Percentiles rank a stretch among this genome's conserved stretches.
Conservation (phyloP, 164 flowering plant species). For the Dillenia suffruticosa region DNA sequence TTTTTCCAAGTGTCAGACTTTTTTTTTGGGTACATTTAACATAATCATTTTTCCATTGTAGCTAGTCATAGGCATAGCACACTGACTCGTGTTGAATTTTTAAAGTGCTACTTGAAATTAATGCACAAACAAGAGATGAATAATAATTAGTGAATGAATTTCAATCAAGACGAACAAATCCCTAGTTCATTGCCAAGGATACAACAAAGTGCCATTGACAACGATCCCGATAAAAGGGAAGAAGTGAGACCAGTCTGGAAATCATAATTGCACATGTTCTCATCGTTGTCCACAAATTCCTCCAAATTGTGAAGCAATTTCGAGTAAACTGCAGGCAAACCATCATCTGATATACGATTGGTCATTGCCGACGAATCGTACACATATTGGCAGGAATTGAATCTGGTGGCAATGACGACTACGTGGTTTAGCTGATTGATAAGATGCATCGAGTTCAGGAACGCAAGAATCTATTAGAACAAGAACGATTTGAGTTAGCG, state of each 20-base stretch:
- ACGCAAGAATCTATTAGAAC: conserved; percentile 61
- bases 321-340: conserved; percentile 45
- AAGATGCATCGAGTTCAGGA: conserved; percentile 68
- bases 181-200: conserved; percentile 40
- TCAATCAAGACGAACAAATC: not conserved
- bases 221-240: conserved; percentile 81
- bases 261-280: conserved; percentile 36
- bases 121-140: too few species aligned
- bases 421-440: conserved; percentile 89
- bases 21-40: too few species aligned
- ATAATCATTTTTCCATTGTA: too few species aligned
- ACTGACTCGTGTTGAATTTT: too few species aligned
- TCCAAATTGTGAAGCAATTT: conserved; percentile 58
- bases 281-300: conserved; percentile 62
- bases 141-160: not conserved
- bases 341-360: conserved; percentile 27
- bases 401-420: conserved; percentile 82
- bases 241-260: conserved; percentile 28
- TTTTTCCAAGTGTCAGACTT: too few species aligned
- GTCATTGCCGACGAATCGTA: conserved; percentile 47
- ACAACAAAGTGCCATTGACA: conserved; percentile 97
- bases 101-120: too few species aligned
- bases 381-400: conserved; percentile 67
- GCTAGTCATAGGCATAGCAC: too few species aligned
- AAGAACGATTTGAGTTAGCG: not conserved